Base-by-base conservation (phyloP, 441 rosid genomes). In the Brassica balearica region DNA sequence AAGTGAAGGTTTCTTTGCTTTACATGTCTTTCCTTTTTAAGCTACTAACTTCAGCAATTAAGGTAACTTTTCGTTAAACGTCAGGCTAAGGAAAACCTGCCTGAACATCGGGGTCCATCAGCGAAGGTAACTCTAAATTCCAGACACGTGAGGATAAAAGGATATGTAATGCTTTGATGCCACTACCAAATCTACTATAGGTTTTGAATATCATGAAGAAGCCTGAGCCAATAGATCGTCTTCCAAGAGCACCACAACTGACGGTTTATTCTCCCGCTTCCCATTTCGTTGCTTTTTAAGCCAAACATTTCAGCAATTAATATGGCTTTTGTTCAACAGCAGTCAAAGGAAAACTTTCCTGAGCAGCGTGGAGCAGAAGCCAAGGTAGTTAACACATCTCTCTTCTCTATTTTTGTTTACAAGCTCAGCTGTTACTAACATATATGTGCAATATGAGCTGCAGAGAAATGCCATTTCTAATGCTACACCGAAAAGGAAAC, bases 1-100 rank as follows among this genome's bases (percentile, higher is more conserved):
- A 74, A 65, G 73, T 74, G 61, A 84, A 90, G 93, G 97, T 91
- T 38, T 25, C 5, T 67, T 55, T 19, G 10, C 60, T 55, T 17
- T 55, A 11, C 60, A 55, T 55, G 8, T 55, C 23, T 55, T 55
- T 8, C 60, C 9, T 15, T 8, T 55, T 55, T 17, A 6, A 17
- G 23, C 1, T 55, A 3, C 22, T 2, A 55, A 55, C 3, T 15
- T 55, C 60, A 55, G 60, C 20, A 55, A 2, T 55, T 55, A 55
- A 15, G 9, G 60, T 55, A 17, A 43, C 17, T 10, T 55, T 55
- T 55, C 51, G 9, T 55, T 17, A 17, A 55, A 55, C 60, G 3
- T 55, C 20, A 55, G 60, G 60, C 60, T 55, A 55, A 55, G 60
- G 60, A 55, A 55, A 55, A 55, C 23, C 60, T 55, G 23, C 20